A percentile compares a stretch with the other conserved stretches of the same genome.
phyloP scores from a whole-genome alignment of 208 protist genomes.

The Trypanosoma mega region DNA sequence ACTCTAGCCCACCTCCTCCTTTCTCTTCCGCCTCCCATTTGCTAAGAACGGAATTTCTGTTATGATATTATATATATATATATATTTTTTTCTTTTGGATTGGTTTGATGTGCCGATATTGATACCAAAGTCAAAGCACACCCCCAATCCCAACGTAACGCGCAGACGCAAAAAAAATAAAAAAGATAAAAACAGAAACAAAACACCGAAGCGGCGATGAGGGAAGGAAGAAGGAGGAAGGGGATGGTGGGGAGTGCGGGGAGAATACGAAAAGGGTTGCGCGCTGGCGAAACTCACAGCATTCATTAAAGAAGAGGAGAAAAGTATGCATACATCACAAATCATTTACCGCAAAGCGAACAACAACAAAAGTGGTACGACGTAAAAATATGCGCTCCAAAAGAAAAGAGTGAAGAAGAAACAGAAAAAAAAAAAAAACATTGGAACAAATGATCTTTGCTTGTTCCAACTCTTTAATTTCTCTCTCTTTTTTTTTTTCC shows the following conservation, averaged over 20 bases:
- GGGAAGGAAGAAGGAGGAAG: too few species aligned
- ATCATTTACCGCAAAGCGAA: too few species aligned
- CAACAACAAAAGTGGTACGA: too few species aligned
- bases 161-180: background rate
- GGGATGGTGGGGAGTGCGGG: too few species aligned
- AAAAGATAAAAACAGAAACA: constrained; percentile 5
- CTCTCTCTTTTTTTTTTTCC: background rate
- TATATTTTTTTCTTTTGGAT: constrained; percentile 2
- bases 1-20: too few species aligned
- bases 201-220: constrained; percentile 4
- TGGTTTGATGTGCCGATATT: constrained; percentile 10
- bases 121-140: constrained; percentile 27
- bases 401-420: constrained; percentile 20
- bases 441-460: background rate
- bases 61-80: background rate
- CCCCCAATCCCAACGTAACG: background rate
- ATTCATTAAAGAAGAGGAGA: too few species aligned
- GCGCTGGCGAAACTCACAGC: too few species aligned
- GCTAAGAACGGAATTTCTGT: too few species aligned
- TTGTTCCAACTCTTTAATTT: background rate
- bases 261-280: too few species aligned
- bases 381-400: constrained; percentile 4
- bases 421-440: constrained; percentile 23
- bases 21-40: too few species aligned
- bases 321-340: too few species aligned